Evolutionary conservation across 2,329 filamentous ascomycete genomes (phyloP), one percentile per base, ranked within the genome.

Genomic region (Parascedosporium putredinis): DNA sequence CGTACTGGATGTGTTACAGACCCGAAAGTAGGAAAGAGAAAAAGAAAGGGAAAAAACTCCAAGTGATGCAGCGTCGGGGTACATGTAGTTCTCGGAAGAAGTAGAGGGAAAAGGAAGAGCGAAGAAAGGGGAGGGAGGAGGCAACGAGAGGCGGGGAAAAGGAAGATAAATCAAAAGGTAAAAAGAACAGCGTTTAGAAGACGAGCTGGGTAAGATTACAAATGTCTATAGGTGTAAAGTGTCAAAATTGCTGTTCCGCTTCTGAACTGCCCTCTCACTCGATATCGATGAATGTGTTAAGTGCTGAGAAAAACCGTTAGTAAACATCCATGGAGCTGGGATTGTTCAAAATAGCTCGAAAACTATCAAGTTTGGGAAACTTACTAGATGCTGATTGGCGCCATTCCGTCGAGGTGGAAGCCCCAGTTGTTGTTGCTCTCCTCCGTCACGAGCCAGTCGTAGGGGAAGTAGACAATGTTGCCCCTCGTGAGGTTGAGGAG

Each of bases 381-480:
- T 83, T 75, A 88, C 86, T 98, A 98, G 60, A 98, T 97, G 69
- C 96, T 89, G 67, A 98, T 74, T 51, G 93, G 93, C 59, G 93
- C 94, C 63, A 98, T 84, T 65, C 94, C 85, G 65, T 98, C 93
- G 50, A 97, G 88, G 62, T 91, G 88, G 68, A 95, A 97, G 54
- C 96, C 78, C 93, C 93, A 98, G 62, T 96, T 95, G 51, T 89
- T 88, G 56, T 88, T 90, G 60, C 83, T 81, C 71, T 97, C 93
- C 68, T 97, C 93, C 50, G 84, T 86, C 58, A 86, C 79, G 49
- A 95, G 78, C 89, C 94, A 98, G 60, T 98, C 88, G 66, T 97
- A 95, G 5, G 93, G 93, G 73, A 94, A 98, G 55, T 88, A 72
- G 23, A 98, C 90, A 48, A 98, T 66, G 62, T 90, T 83, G 1